Evolutionary conservation across 495 filamentous ascomycete species (phyloP).

Genomic region (Aspergillus avenaceus): DNA sequence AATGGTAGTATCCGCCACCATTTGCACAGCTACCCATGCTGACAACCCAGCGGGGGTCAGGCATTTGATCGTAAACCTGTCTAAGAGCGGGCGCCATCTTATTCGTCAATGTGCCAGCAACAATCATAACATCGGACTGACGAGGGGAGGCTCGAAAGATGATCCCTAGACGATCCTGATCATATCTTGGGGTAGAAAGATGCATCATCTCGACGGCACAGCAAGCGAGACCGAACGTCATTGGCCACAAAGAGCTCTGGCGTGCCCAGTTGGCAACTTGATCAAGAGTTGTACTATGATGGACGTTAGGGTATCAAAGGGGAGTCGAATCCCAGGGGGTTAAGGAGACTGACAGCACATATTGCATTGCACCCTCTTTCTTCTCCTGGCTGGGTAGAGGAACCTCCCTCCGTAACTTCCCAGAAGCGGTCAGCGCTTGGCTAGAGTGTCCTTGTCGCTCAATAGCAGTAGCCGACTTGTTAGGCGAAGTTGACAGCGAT

Average conservation of each 20-base stretch:
- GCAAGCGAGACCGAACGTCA: constrained; percentile 97
- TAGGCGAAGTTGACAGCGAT: constrained; percentile 38
- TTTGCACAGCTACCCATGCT: constrained; percentile 95
- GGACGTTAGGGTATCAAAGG: constrained; percentile 5
- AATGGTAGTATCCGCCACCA: constrained; percentile 96
- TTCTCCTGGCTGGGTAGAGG: constrained; percentile 85
- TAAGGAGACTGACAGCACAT: constrained; percentile 72
- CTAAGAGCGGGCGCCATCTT: constrained; percentile 96
- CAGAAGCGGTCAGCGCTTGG: constrained; percentile 40
- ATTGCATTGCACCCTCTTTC: constrained; percentile 94
- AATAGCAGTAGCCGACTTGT: constrained; percentile 40
- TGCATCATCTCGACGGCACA: constrained; percentile 99
- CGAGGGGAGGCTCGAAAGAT: constrained; percentile 95
- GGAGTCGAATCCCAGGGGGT: background rate
- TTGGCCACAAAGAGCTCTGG: constrained; percentile 91
- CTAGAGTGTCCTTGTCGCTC: constrained; percentile 40
- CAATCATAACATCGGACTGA: constrained; percentile 97
- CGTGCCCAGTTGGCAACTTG: constrained; percentile 92
- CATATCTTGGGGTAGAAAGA: constrained; percentile 90
- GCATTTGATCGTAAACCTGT: constrained; percentile 98
- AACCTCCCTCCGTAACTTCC: constrained; percentile 66
- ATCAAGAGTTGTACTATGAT: constrained; percentile 77
- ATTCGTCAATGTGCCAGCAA: constrained; percentile 92
- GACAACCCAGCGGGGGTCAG: constrained; percentile 92
- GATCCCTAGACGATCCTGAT: constrained; percentile 92